These are phyloP conservation scores for Dalbergia cochinchinensis DNA, from an alignment of 306 rosid species.

Conservation along the genomic window DNA sequence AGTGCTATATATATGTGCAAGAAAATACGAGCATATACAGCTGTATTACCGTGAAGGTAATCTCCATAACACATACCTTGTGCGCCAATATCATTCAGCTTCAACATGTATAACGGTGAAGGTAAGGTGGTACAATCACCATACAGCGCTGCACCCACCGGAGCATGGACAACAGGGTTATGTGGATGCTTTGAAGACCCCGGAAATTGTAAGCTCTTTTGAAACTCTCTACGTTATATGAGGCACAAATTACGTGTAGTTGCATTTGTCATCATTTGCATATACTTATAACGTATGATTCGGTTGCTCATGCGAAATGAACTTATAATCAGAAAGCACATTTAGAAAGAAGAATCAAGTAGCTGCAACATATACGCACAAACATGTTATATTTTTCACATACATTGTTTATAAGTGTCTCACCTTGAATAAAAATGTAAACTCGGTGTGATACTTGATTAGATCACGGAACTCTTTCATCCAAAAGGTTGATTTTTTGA, in stretches of 20 bases:
- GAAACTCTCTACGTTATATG: background rate
- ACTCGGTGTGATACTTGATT: too few species aligned
- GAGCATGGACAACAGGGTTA: constrained; percentile 47
- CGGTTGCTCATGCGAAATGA: background rate
- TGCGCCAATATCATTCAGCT: background rate
- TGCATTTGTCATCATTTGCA: background rate
- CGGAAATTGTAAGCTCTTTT: constrained; percentile 35
- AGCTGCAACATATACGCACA: too few species aligned
- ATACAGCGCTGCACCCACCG: background rate
- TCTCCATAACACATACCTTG: background rate
- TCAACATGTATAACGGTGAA: constrained; percentile 29
- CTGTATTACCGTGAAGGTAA: background rate
- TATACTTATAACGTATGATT: background rate
- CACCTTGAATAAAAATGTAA: too few species aligned
- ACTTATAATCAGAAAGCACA: too few species aligned
- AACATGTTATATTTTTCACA: too few species aligned
- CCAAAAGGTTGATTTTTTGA: too few species aligned
- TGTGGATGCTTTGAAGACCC: constrained; percentile 44
- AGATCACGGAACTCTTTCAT: too few species aligned
- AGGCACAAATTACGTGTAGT: background rate
- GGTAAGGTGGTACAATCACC: background rate
- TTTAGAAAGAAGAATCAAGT: too few species aligned
- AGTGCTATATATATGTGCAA: constrained; percentile 41
- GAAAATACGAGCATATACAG: background rate
- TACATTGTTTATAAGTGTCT: too few species aligned